phyloP scores from a whole-genome alignment of 164 flowering plant species.

The Litsea cubeba region DNA sequence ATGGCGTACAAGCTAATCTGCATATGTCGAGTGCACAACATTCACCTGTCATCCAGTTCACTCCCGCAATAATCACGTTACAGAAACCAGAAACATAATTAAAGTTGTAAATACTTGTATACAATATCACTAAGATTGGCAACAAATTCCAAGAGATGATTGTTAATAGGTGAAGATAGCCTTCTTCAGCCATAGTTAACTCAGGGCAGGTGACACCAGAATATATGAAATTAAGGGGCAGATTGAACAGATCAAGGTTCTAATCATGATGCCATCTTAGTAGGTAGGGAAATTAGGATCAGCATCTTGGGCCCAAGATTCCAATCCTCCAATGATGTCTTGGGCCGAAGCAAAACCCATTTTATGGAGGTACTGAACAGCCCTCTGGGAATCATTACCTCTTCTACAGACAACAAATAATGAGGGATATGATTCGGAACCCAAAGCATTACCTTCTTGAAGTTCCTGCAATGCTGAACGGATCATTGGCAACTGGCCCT shows the following conservation, averaged over 20 bases:
- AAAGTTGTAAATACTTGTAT: too few species aligned
- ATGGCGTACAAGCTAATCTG: too few species aligned
- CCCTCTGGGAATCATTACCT: slow-evolving; percentile 97
- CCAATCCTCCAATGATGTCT: slow-evolving; percentile 84
- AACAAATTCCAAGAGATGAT: not conserved
- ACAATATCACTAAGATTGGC: not conserved
- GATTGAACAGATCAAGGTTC: not conserved
- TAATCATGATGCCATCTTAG: slow-evolving; percentile 15
- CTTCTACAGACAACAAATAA: slow-evolving; percentile 80
- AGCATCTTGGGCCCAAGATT: slow-evolving; percentile 78
- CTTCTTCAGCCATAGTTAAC: too few species aligned
- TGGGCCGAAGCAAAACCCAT: slow-evolving; percentile 63
- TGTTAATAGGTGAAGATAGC: too few species aligned
- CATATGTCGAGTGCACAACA: too few species aligned
- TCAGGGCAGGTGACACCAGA: not conserved
- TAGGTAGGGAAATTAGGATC: slow-evolving; percentile 79
- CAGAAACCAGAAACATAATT: too few species aligned
- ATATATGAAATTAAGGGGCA: not conserved
- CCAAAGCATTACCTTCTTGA: slow-evolving; percentile 18
- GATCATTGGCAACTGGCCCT: slow-evolving; percentile 45
- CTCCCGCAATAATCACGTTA: too few species aligned
- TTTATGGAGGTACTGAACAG: slow-evolving; percentile 64
- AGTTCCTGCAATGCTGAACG: slow-evolving; percentile 43
- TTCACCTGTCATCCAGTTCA: too few species aligned
- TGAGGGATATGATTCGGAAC: slow-evolving; percentile 26